Evolutionary conservation across 129 eudicot genomes (phyloP).

Genomic region (Flaveria trinervia): DNA sequence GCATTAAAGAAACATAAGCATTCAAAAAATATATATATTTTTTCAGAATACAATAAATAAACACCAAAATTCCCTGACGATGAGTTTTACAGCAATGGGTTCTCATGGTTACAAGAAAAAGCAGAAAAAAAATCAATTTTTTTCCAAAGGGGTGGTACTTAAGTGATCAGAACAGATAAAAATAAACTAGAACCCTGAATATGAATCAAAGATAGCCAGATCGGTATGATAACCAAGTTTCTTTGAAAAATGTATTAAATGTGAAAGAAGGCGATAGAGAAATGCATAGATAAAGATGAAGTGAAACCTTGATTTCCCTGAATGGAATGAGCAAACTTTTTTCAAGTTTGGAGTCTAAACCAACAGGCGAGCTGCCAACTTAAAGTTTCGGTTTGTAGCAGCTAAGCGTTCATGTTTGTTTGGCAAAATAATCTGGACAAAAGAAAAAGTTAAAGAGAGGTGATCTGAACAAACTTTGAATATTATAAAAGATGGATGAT

Average conservation of each 20-base stretch:
- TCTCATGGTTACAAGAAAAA: background rate
- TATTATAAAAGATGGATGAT: slow-evolving; percentile 15
- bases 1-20: slow-evolving; percentile 19
- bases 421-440: slow-evolving; percentile 19
- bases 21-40: background rate
- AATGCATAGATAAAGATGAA: background rate
- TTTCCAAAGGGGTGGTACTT: background rate
- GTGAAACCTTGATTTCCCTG: slow-evolving; percentile 91
- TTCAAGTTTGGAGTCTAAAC: slow-evolving; percentile 93
- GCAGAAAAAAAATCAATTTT: background rate
- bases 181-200: background rate
- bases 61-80: background rate
- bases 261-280: background rate
- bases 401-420: slow-evolving; percentile 85
- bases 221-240: background rate
- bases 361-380: slow-evolving; percentile 77
- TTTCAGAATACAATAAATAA: background rate
- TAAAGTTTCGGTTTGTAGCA: slow-evolving; percentile 95
- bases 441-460: slow-evolving; percentile 15
- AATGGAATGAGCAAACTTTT: slow-evolving; percentile 94
- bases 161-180: background rate
- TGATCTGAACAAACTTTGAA: slow-evolving; percentile 6
- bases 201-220: background rate
- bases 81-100: background rate
- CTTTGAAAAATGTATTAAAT: too few species aligned